Percentiles rank a stretch among this genome's conserved stretches.
Evolutionary conservation across 1,139 yeast species (phyloP).

Genomic region (Casaregolazyma lundiana): DNA sequence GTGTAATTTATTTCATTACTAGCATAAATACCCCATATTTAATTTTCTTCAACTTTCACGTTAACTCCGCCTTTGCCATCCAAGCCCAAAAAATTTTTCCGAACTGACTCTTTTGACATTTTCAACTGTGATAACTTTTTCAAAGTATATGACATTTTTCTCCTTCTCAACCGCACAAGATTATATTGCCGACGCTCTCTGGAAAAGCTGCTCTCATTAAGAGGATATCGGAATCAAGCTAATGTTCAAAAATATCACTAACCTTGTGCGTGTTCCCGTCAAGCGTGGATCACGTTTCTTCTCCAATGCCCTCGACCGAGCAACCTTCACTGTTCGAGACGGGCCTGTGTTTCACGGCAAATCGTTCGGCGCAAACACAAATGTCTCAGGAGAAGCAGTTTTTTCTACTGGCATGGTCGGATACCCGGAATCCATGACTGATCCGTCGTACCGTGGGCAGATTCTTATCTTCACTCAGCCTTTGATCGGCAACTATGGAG

Average conservation of each 20-base stretch:
- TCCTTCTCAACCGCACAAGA: slow-evolving; percentile 18
- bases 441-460: slow-evolving; percentile 98
- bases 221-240: slow-evolving; percentile 6
- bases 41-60: too few relatives aligned
- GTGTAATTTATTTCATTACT: too few relatives aligned
- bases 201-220: slow-evolving; percentile 33
- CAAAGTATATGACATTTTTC: slow-evolving; percentile 8
- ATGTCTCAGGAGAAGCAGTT: slow-evolving; percentile 94
- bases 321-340: slow-evolving; percentile 83
- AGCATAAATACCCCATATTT: too few relatives aligned
- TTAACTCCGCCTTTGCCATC: too few relatives aligned
- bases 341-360: slow-evolving; percentile 93
- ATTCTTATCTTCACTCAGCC: slow-evolving; percentile 96
- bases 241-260: neutral
- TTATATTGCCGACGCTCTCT: slow-evolving; percentile 42
- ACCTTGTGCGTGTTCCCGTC: neutral
- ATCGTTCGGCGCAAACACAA: slow-evolving; percentile 91
- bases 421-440: slow-evolving; percentile 96
- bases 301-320: slow-evolving; percentile 33
- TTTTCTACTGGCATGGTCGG: slow-evolving; percentile 99
- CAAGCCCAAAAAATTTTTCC: neutral
- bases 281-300: slow-evolving; percentile 15
- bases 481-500: slow-evolving; percentile 97
- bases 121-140: slow-evolving; percentile 6
- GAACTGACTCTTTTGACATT: slow-evolving; percentile 3